Conservation (phyloP, 1,284 basidiomycete genomes). For the Grifola frondosa region DNA sequence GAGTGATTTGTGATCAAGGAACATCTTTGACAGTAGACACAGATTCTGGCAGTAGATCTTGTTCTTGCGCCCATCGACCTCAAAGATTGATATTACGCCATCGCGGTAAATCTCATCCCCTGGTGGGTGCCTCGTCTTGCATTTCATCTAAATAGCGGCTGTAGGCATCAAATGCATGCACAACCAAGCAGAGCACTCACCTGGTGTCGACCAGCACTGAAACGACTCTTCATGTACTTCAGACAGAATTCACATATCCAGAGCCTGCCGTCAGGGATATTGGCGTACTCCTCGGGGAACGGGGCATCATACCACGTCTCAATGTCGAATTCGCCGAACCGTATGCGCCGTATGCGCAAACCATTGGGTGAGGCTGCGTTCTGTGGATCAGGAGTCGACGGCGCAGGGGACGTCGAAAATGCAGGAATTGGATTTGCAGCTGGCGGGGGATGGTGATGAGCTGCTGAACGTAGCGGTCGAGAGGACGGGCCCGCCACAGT, state of each 20-base stretch:
- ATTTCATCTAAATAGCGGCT: conserved; percentile 70
- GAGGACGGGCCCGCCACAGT: conserved; percentile 57
- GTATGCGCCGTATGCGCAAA: conserved; percentile 81
- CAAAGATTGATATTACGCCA: conserved; percentile 87
- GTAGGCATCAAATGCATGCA: not conserved
- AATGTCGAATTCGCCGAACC: conserved; percentile 94
- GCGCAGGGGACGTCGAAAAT: conserved; percentile 35
- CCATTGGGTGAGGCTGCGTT: conserved; percentile 39
- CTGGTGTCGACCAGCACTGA: conserved; percentile 84
- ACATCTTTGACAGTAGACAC: conserved; percentile 99
- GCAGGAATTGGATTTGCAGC: conserved; percentile 20
- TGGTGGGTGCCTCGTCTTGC: conserved; percentile 92
- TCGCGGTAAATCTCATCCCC: conserved; percentile 99
- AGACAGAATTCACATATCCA: conserved; percentile 99
- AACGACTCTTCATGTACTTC: conserved; percentile 97
- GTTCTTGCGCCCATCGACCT: conserved; percentile 97
- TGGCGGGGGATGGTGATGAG: conserved; percentile 32
- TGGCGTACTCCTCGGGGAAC: conserved; percentile 96
- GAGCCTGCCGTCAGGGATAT: conserved; percentile 88
- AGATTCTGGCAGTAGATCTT: conserved; percentile 99
- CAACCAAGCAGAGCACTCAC: conserved; percentile 45
- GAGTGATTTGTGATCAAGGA: conserved; percentile 98
- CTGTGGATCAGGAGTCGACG: conserved; percentile 41
- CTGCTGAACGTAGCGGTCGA: conserved; percentile 63
- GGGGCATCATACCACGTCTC: conserved; percentile 99